Base-by-base conservation (phyloP, 176 grass and related monocot species). In the Paspalum vaginatum region DNA sequence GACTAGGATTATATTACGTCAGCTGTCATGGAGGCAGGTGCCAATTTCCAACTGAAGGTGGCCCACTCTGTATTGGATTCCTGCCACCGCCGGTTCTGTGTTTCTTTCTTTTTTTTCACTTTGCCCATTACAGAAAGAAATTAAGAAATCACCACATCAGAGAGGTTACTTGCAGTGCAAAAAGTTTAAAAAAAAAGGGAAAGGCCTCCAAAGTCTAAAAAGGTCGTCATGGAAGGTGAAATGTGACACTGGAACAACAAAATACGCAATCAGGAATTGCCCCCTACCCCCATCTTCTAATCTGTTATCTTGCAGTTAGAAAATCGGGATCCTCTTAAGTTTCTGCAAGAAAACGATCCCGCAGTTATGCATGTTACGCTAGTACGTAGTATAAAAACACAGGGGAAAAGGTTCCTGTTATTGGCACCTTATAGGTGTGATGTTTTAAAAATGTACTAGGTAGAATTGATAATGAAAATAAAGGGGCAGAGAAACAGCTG, bases 11-110 rank as follows among this genome's bases (percentile, higher is more conserved):
- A 83, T 47, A 51, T 39, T 62, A 32, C 77, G 83, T 77, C 72
- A 83, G 18, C 13, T 87, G 53, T 69, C 62, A 45, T 74, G 59
- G 82, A 70, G 55, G 14, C 65, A 46, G 48, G 62, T 62, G 49
- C 50, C 22, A 51, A 72, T 81, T 84, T 76, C 55, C 79, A 43
- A 22, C 40, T 57, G 74, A 6, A 71, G 55, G 55, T 80, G 84
- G 66, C 24, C 80, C 84, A 54, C 67, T 58, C 58, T 70, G 26
- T 74, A 75, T 83, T 55, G 80, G 88, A 75, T 87, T 70, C 80
- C 39, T 69, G 61, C 11, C 47, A 32, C 32, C 3, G 32, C 32
- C 32, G 32, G 2, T 32, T 32, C 32, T 32, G 32, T 32, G 32
- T 32, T 32, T 80, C 5, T 47, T 66, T 57, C 48, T 45, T 7